These are phyloP conservation scores for Massarina eburnea DNA, from an alignment of 2,329 filamentous ascomycete species.

Conservation along the genomic window DNA sequence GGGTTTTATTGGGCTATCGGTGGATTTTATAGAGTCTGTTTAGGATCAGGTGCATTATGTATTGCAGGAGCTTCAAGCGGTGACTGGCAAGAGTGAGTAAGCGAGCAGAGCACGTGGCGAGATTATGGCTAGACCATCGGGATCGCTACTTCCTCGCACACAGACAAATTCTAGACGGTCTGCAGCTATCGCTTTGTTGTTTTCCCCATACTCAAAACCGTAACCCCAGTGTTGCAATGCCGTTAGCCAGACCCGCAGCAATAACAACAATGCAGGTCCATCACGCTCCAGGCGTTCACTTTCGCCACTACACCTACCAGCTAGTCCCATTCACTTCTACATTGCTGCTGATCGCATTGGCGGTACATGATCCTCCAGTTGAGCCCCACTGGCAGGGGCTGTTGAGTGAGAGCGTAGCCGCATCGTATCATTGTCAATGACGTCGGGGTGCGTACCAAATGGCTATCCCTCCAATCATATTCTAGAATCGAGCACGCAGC, in stretches of 20 bases:
- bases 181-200: too few species aligned
- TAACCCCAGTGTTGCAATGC: background rate
- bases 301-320: constrained; percentile 5
- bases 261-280: background rate
- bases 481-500: background rate
- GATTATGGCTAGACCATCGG: too few species aligned
- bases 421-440: constrained; percentile 7
- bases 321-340: background rate
- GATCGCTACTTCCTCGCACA: too few species aligned
- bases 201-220: too few species aligned
- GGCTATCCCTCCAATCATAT: constrained; percentile 10
- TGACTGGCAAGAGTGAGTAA: too few species aligned
- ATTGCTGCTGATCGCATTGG: constrained; percentile 6
- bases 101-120: too few species aligned
- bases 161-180: too few species aligned
- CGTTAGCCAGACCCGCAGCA: background rate
- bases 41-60: too few species aligned
- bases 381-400: constrained; percentile 11
- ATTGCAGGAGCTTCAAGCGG: too few species aligned
- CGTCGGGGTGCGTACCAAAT: constrained; percentile 11
- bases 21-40: too few species aligned
- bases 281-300: constrained; percentile 1
- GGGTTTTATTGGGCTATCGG: too few species aligned
- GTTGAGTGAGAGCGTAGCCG: constrained; percentile 2
- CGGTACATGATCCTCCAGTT: constrained; percentile 4